Evolutionary conservation across 345 rosid genomes (phyloP), one percentile per base, ranked within the genome.

Genomic region (Gossypium raimondii): DNA sequence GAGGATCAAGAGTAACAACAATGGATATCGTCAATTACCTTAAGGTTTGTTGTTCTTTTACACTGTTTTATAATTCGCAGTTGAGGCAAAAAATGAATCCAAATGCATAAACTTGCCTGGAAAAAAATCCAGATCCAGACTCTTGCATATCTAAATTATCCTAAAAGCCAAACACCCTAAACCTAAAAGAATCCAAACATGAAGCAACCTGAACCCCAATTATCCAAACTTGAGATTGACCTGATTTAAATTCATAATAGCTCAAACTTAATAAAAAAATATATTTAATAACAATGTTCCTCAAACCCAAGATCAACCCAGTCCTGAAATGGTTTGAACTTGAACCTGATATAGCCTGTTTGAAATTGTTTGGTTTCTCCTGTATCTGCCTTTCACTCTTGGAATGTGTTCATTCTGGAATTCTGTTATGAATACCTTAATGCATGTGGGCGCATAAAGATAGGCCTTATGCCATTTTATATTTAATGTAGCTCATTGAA

Each of bases 1-100:
- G 81, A 77, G 98, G 94, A 34, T 83, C 92, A 24, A 89, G 94
- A 79, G 91, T 88, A 52, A 75, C 95, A 72, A 77, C 92, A 13
- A 68, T 72, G 80, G 98, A 93, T 82, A 83, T 91, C 47, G 56
- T 87, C 72, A 89, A 63, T 81, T 89, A 89, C 82, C 74, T 91
- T 75, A 94, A 91, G 94, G 98, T 93, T 77, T 59, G 16, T 73
- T 11, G 50, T 69, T 50, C 45, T 75, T 50, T 11, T 64, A 51
- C n/a, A 12, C 43, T 24, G 25, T 57, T 20, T 59, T 45, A 22
- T 41, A 20, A 17, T 52, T 11, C 52, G 1, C 9, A 24, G 10
- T 69, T 25, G 34, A 25, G 41, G n/a, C 12, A 38, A 0, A 13
- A 25, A 25, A 60, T 60, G 64, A 52, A 60, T 60, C 41, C 0